A percentile compares a stretch with the other conserved stretches of the same genome.
Evolutionary conservation across 768 basidiomycete genomes (phyloP).

Genomic region (Tulasnella sp.): DNA sequence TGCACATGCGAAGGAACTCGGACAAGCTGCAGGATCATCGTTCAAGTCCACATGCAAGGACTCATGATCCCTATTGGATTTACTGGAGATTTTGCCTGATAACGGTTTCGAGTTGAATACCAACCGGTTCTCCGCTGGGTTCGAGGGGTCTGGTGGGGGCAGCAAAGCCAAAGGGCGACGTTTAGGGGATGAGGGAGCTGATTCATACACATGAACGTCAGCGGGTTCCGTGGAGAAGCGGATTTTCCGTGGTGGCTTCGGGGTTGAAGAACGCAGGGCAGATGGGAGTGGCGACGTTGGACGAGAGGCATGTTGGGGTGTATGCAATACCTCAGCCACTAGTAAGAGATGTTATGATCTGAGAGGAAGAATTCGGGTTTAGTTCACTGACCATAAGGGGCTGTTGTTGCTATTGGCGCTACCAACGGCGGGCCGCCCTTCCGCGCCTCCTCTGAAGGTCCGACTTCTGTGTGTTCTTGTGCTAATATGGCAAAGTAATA

Average conservation of each 20-base stretch:
- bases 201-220: slow-evolving; percentile 77
- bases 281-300: slow-evolving; percentile 6
- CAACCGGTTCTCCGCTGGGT: slow-evolving; percentile 4
- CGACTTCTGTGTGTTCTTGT: background rate
- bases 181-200: slow-evolving; percentile 64
- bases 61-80: no score
- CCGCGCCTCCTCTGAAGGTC: background rate
- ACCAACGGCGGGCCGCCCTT: slow-evolving; percentile 22
- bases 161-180: slow-evolving; percentile 43
- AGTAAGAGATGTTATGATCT: background rate
- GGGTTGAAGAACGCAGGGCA: slow-evolving; percentile 6
- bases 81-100: no score
- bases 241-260: slow-evolving; percentile 29
- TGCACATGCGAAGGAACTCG: background rate
- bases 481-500: background rate
- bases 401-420: slow-evolving; percentile 25
- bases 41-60: no score
- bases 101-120: no score
- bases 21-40: background rate
- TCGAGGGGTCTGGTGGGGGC: slow-evolving; percentile 28
- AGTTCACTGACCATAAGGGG: background rate
- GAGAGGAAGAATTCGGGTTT: background rate
- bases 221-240: slow-evolving; percentile 63
- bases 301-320: background rate
- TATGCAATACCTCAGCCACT: background rate